phyloP scores from a whole-genome alignment of 495 filamentous ascomycete species.

The Penicillium nucicola region DNA sequence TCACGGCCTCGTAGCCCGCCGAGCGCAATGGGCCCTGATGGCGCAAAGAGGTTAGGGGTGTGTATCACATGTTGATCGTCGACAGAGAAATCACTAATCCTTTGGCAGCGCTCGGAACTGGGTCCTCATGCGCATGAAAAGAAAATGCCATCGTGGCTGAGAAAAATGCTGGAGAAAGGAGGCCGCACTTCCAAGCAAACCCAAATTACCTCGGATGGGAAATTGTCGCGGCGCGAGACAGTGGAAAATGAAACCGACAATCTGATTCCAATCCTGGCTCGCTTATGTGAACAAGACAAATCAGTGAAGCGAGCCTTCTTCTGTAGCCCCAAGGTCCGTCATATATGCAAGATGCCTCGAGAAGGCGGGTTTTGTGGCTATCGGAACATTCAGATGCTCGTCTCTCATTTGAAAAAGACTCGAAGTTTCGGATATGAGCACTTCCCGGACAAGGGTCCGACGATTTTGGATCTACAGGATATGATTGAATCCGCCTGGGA shows the following conservation, averaged over 20 bases:
- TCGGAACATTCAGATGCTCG: slow-evolving; percentile 92
- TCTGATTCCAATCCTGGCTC: slow-evolving; percentile 72
- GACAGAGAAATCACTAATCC: slow-evolving; percentile 17
- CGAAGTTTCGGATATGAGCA: slow-evolving; percentile 52
- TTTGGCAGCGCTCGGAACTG: slow-evolving; percentile 54
- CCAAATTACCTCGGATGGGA: slow-evolving; percentile 51
- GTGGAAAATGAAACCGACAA: slow-evolving; percentile 62
- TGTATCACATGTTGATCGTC: slow-evolving; percentile 2
- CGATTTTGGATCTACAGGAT: slow-evolving; percentile 82
- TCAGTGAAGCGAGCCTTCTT: slow-evolving; percentile 68
- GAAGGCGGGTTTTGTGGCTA: slow-evolving; percentile 98
- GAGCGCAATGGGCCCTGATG: slow-evolving; percentile 6
- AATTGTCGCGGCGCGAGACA: slow-evolving; percentile 36
- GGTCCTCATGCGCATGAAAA: slow-evolving; percentile 85
- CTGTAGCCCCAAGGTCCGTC: slow-evolving; percentile 71
- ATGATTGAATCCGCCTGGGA: slow-evolving; percentile 92
- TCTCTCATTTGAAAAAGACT: slow-evolving; percentile 69
- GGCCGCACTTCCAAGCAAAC: slow-evolving; percentile 55
- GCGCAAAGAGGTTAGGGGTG: slow-evolving; percentile 43
- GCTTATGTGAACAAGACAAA: slow-evolving; percentile 65
- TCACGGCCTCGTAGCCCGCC: slow-evolving; percentile 9
- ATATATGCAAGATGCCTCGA: slow-evolving; percentile 74
- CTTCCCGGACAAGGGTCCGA: slow-evolving; percentile 64
- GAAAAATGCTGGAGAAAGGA: slow-evolving; percentile 61
- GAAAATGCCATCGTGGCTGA: slow-evolving; percentile 81